phyloP scores from a whole-genome alignment of 2,329 filamentous ascomycete species.

The Exophiala phaeomuriformis region DNA sequence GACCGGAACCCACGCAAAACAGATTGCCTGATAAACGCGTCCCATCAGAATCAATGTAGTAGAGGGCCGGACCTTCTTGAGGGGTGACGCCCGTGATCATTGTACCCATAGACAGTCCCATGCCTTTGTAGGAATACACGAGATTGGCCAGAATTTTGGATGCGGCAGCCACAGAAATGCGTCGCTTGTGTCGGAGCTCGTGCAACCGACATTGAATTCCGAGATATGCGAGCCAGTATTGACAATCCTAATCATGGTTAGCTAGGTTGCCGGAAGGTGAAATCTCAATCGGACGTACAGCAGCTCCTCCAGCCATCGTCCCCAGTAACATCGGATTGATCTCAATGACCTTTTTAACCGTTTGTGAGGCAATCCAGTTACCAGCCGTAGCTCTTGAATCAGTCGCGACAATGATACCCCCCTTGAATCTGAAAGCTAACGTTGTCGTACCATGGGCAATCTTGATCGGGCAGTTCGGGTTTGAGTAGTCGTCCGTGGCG shows the following conservation, averaged over 20 bases:
- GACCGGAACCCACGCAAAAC: constrained; percentile 95
- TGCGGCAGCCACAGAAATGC: constrained; percentile 93
- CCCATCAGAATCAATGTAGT: constrained; percentile 98
- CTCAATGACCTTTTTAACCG: constrained; percentile 99
- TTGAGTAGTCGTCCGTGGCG: constrained; percentile 93
- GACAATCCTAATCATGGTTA: constrained; percentile 64
- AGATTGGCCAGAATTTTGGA: constrained; percentile 98
- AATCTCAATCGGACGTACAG: constrained; percentile 47
- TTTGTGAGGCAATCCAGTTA: constrained; percentile 99
- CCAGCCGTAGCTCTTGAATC: constrained; percentile 95
- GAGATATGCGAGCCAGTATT: constrained; percentile 98
- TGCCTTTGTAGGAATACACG: constrained; percentile 97
- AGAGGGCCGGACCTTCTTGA: constrained; percentile 91
- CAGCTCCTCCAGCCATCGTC: constrained; percentile 97
- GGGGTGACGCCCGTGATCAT: constrained; percentile 98
- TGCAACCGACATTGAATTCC: constrained; percentile 99
- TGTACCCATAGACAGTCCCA: constrained; percentile 97
- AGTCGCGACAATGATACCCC: constrained; percentile 95
- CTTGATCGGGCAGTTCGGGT: constrained; percentile 97
- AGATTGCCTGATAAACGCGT: constrained; percentile 87
- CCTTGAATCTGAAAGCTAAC: constrained; percentile 94
- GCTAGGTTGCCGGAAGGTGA: constrained; percentile 7
- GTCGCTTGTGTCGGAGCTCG: constrained; percentile 97
- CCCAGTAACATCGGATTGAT: constrained; percentile 91
- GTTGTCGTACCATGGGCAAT: constrained; percentile 98